A percentile compares a stretch with the other conserved stretches of the same genome.
Conservation (phyloP, 2,329 filamentous ascomycete genomes). For the Fusarium hainanense region DNA sequence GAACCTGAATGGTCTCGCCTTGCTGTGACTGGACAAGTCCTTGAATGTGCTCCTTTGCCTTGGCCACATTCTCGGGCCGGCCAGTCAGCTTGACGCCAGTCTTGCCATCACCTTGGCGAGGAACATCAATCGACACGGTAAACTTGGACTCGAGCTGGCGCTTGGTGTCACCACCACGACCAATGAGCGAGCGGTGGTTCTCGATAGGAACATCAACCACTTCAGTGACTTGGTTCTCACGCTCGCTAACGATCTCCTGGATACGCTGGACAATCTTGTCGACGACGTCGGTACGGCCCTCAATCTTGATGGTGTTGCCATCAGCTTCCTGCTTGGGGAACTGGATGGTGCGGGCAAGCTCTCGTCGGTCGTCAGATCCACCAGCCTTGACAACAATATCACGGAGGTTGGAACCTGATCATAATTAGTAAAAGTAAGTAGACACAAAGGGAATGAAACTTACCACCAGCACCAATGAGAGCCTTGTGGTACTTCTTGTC, state of each 20-base stretch:
- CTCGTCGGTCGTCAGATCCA: constrained; percentile 85
- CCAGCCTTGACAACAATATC: constrained; percentile 89
- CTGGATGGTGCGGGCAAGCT: constrained; percentile 88
- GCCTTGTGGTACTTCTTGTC: constrained; percentile 93
- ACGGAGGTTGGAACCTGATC: constrained; percentile 82
- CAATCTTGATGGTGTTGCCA: constrained; percentile 85
- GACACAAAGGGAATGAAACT: constrained; percentile 49
- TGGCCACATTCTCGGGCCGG: constrained; percentile 79
- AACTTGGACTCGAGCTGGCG: constrained; percentile 88
- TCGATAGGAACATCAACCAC: constrained; percentile 84
- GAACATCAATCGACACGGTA: constrained; percentile 88
- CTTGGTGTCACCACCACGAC: constrained; percentile 88
- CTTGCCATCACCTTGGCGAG: constrained; percentile 85
- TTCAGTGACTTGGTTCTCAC: constrained; percentile 84
- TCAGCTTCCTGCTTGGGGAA: constrained; percentile 91
- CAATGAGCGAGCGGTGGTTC: constrained; percentile 92
- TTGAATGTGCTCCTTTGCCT: constrained; percentile 87
- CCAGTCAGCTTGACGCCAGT: constrained; percentile 90
- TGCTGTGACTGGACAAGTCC: constrained; percentile 85
- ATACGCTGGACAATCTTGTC: constrained; percentile 90
- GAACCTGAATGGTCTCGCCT: constrained; percentile 87
- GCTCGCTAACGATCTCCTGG: constrained; percentile 81
- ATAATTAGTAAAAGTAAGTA: constrained; percentile 46
- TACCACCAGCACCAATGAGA: constrained; percentile 89
- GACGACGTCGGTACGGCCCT: constrained; percentile 85